A percentile compares a stretch with the other conserved stretches of the same genome.
Evolutionary conservation across 2,329 filamentous ascomycete species (phyloP).

Genomic region (Biscogniauxia sp.): DNA sequence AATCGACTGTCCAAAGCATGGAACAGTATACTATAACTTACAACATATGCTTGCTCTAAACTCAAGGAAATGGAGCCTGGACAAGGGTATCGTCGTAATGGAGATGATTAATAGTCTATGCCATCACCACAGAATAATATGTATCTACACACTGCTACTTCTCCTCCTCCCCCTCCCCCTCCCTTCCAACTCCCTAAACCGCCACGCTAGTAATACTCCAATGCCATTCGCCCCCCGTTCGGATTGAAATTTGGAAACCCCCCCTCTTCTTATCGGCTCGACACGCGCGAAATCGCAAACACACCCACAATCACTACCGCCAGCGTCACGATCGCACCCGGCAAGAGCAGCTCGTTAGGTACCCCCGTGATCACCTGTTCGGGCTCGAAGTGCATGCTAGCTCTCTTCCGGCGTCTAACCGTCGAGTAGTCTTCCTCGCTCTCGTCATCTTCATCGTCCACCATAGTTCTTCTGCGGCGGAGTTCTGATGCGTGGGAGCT

Average conservation of each 20-base stretch:
- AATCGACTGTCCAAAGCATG: background rate
- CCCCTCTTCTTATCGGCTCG: conserved; percentile 42
- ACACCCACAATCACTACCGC: conserved; percentile 92
- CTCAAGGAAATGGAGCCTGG: background rate
- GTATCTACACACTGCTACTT: background rate
- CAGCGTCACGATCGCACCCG: conserved; percentile 91
- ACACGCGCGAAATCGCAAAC: conserved; percentile 77
- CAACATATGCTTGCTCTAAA: background rate
- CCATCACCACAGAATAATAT: background rate
- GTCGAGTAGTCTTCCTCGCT: conserved; percentile 49
- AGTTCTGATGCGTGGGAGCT: conserved; percentile 44
- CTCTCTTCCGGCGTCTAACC: conserved; percentile 50
- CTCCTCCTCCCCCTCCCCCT: background rate
- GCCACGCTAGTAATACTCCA: background rate
- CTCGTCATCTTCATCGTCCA: conserved; percentile 53
- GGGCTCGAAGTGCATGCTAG: conserved; percentile 46
- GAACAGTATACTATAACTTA: background rate
- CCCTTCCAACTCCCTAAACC: conserved; percentile 26
- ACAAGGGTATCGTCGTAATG: conserved; percentile 1
- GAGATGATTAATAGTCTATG: conserved; percentile 13
- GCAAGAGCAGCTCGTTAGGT: conserved; percentile 88
- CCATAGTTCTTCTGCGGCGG: conserved; percentile 46
- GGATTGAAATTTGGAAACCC: background rate
- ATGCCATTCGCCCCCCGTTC: background rate
- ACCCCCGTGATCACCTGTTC: conserved; percentile 87